Evolutionary conservation across 2,329 filamentous ascomycete genomes (phyloP), one percentile per base, ranked within the genome.

Genomic region (Colletotrichum filicis): DNA sequence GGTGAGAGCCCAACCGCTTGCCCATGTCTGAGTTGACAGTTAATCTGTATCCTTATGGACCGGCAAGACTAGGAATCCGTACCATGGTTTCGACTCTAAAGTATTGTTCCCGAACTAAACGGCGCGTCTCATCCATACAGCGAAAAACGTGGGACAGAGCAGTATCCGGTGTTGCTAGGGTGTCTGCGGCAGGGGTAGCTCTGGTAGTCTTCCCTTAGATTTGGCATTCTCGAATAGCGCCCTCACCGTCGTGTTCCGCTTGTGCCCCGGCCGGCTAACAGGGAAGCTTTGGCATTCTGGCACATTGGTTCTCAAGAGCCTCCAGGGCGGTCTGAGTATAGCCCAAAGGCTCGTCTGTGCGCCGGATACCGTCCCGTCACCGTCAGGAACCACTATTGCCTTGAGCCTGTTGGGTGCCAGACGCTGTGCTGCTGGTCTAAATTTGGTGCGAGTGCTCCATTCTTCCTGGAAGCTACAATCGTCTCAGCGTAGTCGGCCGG

Each of bases 141-240:
- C 37, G 57, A 30, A 59, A 72, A 73, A 73, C 71, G 57, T 73
- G 71, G 71, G 30, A 66, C 49, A 61, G 67, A 66, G 35, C 66
- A 28, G 52, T 71, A 26, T 71, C 68, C 37, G 60, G 42, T 60
- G 22, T 24, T 35, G 66, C n/a, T 49, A 46, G 24, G 24, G 22
- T 26, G n/a, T 58, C 52, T 26, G 14, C 14, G 7, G 66, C 57
- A 68, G 42, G 65, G 69, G 37, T 64, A 64, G 28, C 57, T 67
- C 35, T 58, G 14, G 5, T 35, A n/a, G 42, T 49, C 19, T 49
- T 22, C 58, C 57, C 37, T 66, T 70, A 58, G 49, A 35, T 66
- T 66, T 32, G 49, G 9, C 46, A 49, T 37, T 32, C 30, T 59
- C 53, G 30, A 65, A 52, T 37, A 61, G 24, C 58, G 49, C 26